phyloP scores from a whole-genome alignment of 2,329 filamentous ascomycete species.

The Penicillium polonicum region DNA sequence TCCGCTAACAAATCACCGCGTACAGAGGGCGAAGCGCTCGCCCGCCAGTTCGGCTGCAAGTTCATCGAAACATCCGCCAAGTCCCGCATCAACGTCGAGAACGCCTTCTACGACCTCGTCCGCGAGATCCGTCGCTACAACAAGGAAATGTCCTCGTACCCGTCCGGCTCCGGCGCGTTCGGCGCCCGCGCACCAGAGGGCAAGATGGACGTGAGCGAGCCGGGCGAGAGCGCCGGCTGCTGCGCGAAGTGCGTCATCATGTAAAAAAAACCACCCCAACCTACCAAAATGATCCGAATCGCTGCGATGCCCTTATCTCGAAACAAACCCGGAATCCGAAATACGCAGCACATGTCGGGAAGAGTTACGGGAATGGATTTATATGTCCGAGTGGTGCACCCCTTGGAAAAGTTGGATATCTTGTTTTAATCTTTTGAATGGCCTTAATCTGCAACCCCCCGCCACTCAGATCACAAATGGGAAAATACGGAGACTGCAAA shows the following conservation, averaged over 20 bases:
- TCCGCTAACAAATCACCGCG: not conserved
- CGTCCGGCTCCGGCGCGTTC: conserved; percentile 64
- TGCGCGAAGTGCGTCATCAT: conserved; percentile 85
- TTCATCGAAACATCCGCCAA: conserved; percentile 99
- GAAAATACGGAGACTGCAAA: conserved; percentile 7
- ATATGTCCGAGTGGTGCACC: not conserved
- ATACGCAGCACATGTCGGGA: not conserved
- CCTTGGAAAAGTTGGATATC: conserved; percentile 3
- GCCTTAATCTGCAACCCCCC: conserved; percentile 6
- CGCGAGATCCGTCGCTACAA: conserved; percentile 98
- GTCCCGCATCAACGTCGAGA: conserved; percentile 96
- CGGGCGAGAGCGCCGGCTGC: conserved; percentile 62
- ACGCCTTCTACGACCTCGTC: conserved; percentile 97
- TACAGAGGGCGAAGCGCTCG: conserved; percentile 83
- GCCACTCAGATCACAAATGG: not conserved
- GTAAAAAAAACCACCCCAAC: conserved; percentile 37
- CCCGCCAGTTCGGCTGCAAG: conserved; percentile 87
- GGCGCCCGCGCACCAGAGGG: conserved; percentile 58
- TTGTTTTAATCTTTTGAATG: conserved; percentile 2
- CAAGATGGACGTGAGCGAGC: conserved; percentile 73
- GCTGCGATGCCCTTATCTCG: not conserved
- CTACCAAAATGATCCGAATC: not conserved
- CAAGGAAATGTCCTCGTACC: conserved; percentile 92
- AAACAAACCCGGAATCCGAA: not conserved
- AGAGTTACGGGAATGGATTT: not conserved